A percentile compares a stretch with the other conserved stretches of the same genome.
Evolutionary conservation across 2,329 filamentous ascomycete genomes (phyloP).

Genomic region (Teratosphaeria epicoccoides): DNA sequence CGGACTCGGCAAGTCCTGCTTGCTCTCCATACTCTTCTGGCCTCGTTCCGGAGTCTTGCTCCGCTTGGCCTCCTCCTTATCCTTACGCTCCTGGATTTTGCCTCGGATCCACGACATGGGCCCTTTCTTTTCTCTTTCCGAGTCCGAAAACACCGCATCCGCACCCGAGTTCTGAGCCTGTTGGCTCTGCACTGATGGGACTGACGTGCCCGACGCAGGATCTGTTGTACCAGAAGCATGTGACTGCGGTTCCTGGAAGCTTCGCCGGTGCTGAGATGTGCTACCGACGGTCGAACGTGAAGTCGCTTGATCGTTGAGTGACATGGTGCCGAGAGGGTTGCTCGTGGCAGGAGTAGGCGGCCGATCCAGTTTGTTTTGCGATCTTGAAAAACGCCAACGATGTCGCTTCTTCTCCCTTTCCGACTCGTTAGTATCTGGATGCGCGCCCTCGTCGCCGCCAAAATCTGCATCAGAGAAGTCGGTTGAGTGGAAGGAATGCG

Average conservation of each 20-base stretch:
- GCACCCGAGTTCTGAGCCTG: conserved; percentile 12
- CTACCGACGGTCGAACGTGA: conserved; percentile 25
- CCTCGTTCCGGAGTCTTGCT: conserved; percentile 27
- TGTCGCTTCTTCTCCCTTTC: conserved; percentile 60
- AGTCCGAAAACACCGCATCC: conserved; percentile 26
- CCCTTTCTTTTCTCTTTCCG: conserved; percentile 44
- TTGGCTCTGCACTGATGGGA: conserved; percentile 8
- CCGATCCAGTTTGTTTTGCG: conserved; percentile 21
- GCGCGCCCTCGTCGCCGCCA: conserved; percentile 46
- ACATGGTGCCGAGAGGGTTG: conserved; percentile 23
- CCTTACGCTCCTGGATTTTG: conserved; percentile 51
- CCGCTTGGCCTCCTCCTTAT: conserved; percentile 41
- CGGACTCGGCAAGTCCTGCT: conserved; percentile 12
- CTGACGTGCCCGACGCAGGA: conserved; percentile 1
- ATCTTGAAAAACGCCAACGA: conserved; percentile 57
- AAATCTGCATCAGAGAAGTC: conserved; percentile 75
- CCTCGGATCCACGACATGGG: conserved; percentile 55
- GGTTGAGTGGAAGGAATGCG: conserved; percentile 69
- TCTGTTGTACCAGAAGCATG: conserved; percentile 13
- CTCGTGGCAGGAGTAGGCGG: conserved; percentile 12
- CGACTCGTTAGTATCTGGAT: conserved; percentile 10
- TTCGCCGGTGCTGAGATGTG: conserved; percentile 17
- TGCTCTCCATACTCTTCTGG: conserved; percentile 12
- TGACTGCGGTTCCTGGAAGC: conserved; percentile 21
- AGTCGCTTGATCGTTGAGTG: conserved; percentile 19